A percentile compares a stretch with the other conserved stretches of the same genome.
Conservation (phyloP, 331 rosid species). For the Phaseolus coccineus region DNA sequence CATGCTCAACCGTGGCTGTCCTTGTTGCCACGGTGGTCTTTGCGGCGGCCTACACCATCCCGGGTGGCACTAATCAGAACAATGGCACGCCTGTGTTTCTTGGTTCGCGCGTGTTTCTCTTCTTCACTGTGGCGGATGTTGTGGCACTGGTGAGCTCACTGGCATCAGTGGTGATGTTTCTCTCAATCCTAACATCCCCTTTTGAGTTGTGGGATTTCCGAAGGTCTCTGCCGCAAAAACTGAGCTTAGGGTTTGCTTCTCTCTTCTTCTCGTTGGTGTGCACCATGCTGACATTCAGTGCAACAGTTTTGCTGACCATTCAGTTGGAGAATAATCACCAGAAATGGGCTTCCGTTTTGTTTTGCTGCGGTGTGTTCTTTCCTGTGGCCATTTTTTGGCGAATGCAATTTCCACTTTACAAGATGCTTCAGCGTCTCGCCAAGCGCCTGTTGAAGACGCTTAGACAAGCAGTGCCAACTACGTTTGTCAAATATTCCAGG, state of each 20-base stretch:
- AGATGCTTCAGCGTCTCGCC: neutral
- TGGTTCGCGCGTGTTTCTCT: neutral
- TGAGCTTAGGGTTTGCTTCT: neutral
- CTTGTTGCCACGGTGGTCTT: constrained; percentile 40
- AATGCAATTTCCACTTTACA: constrained; percentile 6
- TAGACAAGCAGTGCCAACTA: neutral
- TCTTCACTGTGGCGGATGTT: constrained; percentile 32
- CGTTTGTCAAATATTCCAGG: neutral
- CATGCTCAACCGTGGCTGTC: constrained; percentile 43
- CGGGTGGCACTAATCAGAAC: constrained; percentile 32
- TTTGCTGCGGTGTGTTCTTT: constrained; percentile 11
- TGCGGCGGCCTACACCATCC: constrained; percentile 43
- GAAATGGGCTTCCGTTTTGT: constrained; percentile 16
- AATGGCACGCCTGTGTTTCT: constrained; percentile 5
- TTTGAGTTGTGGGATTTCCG: constrained; percentile 38
- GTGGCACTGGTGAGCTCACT: constrained; percentile 31
- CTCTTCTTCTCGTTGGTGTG: constrained; percentile 3
- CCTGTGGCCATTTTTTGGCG: constrained; percentile 20
- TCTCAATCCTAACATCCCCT: constrained; percentile 42
- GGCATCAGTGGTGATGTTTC: constrained; percentile 43
- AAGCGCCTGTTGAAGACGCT: neutral
- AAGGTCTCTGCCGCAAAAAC: constrained; percentile 30
- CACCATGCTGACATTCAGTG: constrained; percentile 18
- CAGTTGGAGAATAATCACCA: neutral
- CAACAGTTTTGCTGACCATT: constrained; percentile 33